A percentile compares a stretch with the other conserved stretches of the same genome.
These are phyloP conservation scores for Suillus plorans DNA, from an alignment of 768 basidiomycete genomes.

Conservation along the genomic window DNA sequence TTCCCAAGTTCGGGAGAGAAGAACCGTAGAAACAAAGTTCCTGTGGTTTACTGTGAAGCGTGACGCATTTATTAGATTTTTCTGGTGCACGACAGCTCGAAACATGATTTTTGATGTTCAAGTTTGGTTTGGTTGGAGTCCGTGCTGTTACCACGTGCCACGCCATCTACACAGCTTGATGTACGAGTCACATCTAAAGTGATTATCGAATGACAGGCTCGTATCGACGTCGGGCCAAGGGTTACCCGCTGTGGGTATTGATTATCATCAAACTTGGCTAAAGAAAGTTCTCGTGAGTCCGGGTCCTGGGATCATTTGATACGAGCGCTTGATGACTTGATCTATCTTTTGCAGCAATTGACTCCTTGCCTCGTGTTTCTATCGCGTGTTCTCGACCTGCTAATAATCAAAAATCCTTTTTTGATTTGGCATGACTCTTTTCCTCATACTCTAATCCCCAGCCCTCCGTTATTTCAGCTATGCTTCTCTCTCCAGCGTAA, in stretches of 20 bases:
- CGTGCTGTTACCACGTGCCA: conserved; percentile 6
- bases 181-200: not conserved
- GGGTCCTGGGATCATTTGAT: not conserved
- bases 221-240: conserved; percentile 7
- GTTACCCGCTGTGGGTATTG: conserved; percentile 9
- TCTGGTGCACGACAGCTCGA: conserved; percentile 20
- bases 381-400: conserved; percentile 39
- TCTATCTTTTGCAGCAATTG: conserved; percentile 6
- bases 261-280: conserved; percentile 10
- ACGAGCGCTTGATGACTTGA: conserved; percentile 5
- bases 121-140: not conserved
- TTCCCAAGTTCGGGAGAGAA: conserved; percentile 58
- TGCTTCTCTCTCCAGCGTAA: conserved; percentile 85
- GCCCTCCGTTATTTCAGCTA: conserved; percentile 33
- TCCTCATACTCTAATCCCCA: conserved; percentile 21
- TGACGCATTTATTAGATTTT: conserved; percentile 9
- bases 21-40: conserved; percentile 51
- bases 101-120: conserved; percentile 23
- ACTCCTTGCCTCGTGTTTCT: conserved; percentile 56
- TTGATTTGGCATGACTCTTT: conserved; percentile 28
- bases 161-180: conserved; percentile 1
- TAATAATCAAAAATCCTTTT: conserved; percentile 27
- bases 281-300: conserved; percentile 9
- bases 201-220: conserved; percentile 6
- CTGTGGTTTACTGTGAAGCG: conserved; percentile 19